phyloP scores from a whole-genome alignment of 164 flowering plant genomes.

The Umbilicus rupestris region DNA sequence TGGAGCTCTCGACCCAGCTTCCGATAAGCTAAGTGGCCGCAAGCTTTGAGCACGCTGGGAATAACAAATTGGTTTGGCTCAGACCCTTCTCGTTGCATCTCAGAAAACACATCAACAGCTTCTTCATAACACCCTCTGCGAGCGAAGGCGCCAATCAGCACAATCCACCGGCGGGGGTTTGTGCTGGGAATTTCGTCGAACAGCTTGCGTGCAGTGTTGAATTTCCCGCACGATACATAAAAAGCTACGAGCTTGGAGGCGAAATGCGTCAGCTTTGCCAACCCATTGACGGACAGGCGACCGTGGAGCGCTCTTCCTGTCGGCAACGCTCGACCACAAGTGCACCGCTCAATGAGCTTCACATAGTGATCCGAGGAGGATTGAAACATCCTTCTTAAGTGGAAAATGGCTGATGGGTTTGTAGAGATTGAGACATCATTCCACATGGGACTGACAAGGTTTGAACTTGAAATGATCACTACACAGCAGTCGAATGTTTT shows the following conservation, averaged over 20 bases:
- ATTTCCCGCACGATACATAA: conserved; percentile 32
- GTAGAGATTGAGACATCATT: no score
- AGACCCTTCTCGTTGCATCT: conserved; percentile 42
- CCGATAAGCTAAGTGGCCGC: conserved; percentile 41
- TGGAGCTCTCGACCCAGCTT: conserved; percentile 45
- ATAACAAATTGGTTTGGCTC: conserved; percentile 36
- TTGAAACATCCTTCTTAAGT: neutral
- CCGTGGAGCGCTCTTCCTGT: conserved; percentile 48
- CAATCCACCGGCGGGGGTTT: conserved; percentile 47
- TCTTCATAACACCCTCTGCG: conserved; percentile 44
- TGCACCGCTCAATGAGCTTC: conserved; percentile 26
- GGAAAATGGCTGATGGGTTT: no score
- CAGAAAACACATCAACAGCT: conserved; percentile 38
- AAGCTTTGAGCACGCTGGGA: conserved; percentile 67
- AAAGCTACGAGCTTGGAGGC: conserved; percentile 53
- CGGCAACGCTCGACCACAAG: conserved; percentile 23
- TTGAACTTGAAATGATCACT: no score
- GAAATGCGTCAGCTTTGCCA: conserved; percentile 28
- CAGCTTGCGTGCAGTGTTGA: conserved; percentile 39
- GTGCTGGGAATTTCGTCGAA: conserved; percentile 53
- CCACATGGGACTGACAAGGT: no score
- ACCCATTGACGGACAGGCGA: conserved; percentile 37
- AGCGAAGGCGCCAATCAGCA: conserved; percentile 42
- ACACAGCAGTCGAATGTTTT: no score
- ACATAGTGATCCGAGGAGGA: conserved; percentile 22